A percentile compares a stretch with the other conserved stretches of the same genome.
Evolutionary conservation across 2,329 filamentous ascomycete species (phyloP).

Genomic region (Botryotinia calthae): DNA sequence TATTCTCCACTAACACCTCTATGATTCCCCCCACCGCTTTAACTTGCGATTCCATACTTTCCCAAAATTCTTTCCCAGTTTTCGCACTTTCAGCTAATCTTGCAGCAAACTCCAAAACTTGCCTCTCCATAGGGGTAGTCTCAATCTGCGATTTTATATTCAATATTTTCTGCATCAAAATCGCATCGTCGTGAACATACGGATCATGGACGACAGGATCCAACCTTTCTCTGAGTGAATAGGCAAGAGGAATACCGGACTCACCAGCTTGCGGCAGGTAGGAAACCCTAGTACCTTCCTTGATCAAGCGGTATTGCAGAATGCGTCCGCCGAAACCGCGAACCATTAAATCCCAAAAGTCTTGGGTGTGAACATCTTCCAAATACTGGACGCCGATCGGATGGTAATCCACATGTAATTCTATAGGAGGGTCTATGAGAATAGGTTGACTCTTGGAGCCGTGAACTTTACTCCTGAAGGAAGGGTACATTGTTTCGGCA

Average conservation of each 20-base stretch:
- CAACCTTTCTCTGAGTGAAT: not conserved
- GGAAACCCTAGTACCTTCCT: not conserved
- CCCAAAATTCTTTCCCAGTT: not conserved
- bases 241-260: not conserved
- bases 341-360: constrained; percentile 9
- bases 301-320: not conserved
- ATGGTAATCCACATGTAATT: not conserved
- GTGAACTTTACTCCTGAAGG: not conserved
- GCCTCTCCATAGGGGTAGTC: not conserved
- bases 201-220: not conserved
- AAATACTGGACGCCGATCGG: not conserved
- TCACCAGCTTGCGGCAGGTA: not conserved
- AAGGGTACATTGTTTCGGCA: not conserved
- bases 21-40: not conserved
- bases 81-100: not conserved
- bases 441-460: not conserved
- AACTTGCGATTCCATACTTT: not conserved
- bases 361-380: constrained; percentile 4
- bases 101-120: not conserved
- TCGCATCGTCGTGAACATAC: not conserved
- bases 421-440: not conserved
- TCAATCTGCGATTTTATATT: not conserved
- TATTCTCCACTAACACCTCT: not conserved
- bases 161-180: not conserved
- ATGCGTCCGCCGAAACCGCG: not conserved